Evolutionary conservation across 2,329 filamentous ascomycete species (phyloP), one percentile per base, ranked within the genome.

Genomic region (Venturia pyrina): DNA sequence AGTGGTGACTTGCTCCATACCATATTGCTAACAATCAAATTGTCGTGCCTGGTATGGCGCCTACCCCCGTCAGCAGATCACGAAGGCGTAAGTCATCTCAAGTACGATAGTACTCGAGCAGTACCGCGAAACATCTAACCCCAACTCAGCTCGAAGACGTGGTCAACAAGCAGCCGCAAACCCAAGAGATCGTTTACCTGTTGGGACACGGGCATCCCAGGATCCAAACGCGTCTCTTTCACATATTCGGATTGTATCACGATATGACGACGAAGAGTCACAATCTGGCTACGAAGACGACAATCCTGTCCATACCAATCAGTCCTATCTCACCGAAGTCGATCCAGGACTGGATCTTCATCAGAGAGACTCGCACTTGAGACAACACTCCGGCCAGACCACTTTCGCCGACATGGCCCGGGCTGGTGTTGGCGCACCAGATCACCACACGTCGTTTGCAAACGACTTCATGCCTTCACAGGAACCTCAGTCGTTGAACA

Each of bases 321-420:
- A 28, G 13, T 62, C 56, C 10, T 64, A 19, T 66, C 70, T 19
- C 67, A 60, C n/a, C 70, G 67, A 48, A 63, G 65, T 24, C 69
- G 68, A 15, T 63, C 67, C 2, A 69, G 71, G 11, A 67, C 17
- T 50, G 28, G 56, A 66, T 24, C 56, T 50, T 43, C 40, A 63
- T 28, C 48, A 43, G 28, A 32, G 21, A 68, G 70, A 46, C 64
- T 67, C 21, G 43, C 56, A 21, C 32, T 50, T 2, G 43, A 37
- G 24, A 53, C 62, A 41, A 63, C 66, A 21, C 50, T 63, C n/a
- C 53, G 64, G 67, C 37, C 53, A 67, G 64, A 28, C 67, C 8
- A 72, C 70, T 3, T 73, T 74, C 44, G 72, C 71, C 44, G 70
- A 73, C 32, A 75, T 76, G 73, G 70, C 72, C 4, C 71, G 72